Conservation (phyloP, 805 yeast genomes). For the Kockiozyma suomiensis region DNA sequence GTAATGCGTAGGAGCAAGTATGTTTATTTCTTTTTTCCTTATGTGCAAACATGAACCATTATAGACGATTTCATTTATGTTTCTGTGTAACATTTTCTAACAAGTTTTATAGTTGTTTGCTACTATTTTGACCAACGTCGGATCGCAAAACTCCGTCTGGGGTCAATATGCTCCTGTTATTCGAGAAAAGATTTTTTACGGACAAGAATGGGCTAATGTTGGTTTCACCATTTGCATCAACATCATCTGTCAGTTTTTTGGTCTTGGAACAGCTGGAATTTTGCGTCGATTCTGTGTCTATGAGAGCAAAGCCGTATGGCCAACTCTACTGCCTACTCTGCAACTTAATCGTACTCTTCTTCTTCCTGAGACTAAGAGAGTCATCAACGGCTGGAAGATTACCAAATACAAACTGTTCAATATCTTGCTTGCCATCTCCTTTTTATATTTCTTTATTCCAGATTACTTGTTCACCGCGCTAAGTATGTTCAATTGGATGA, state of each 20-base stretch:
- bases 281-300: slow-evolving; percentile 60
- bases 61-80: too few relatives aligned
- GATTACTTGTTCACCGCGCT: slow-evolving; percentile 63
- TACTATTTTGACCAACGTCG: slow-evolving; percentile 45
- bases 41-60: too few relatives aligned
- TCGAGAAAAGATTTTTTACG: slow-evolving; percentile 39
- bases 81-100: slow-evolving; percentile 4
- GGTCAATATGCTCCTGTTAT: slow-evolving; percentile 30
- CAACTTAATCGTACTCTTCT: slow-evolving; percentile 38
- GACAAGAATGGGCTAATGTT: slow-evolving; percentile 44
- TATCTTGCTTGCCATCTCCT: slow-evolving; percentile 46
- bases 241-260: slow-evolving; percentile 61
- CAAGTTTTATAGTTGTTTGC: slow-evolving; percentile 65
- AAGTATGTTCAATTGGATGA: slow-evolving; percentile 59
- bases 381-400: slow-evolving; percentile 63
- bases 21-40: background rate
- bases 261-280: slow-evolving; percentile 68
- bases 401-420: slow-evolving; percentile 54
- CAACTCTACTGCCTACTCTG: slow-evolving; percentile 58
- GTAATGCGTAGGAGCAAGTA: background rate
- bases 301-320: slow-evolving; percentile 68
- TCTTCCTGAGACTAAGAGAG: slow-evolving; percentile 33
- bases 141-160: slow-evolving; percentile 30
- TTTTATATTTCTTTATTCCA: slow-evolving; percentile 62
- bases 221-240: slow-evolving; percentile 58